Evolutionary conservation across 345 rosid genomes (phyloP), one percentile per base, ranked within the genome.

Genomic region (Dimocarpus longan): DNA sequence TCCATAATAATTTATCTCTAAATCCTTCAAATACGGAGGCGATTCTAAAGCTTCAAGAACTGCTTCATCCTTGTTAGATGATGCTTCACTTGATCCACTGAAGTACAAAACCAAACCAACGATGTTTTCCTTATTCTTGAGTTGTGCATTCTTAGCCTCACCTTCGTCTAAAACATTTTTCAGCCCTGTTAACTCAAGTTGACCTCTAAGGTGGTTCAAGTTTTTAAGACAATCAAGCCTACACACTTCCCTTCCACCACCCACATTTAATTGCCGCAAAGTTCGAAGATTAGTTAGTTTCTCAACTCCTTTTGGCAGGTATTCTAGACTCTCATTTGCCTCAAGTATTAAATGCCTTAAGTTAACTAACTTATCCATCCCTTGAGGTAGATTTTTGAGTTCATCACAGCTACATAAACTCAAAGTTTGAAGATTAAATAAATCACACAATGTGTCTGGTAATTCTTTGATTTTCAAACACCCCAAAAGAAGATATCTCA

Each of bases 391-490:
- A 6, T 19, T n/a, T 21, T 19, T 0, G 4, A 59, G 63, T 19
- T 1, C 2, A 9, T 0, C 0, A n/a, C 63, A 59, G 0, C 2
- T 0, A 5, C 9, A 0, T 5, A 18, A 1, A 59, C 5, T 0
- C 24, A 59, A 59, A 26, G 10, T 59, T 19, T 59, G 63, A 26
- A 59, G 12, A 8, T 59, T 19, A 59, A 18, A 59, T 1, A 59
- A 21, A 21, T 15, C 3, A 48, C 54, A 21, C 63, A 59, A 59
- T 59, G 21, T 59, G 7, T 59, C 26, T 0, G 54, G 18, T 59
- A 59, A 19, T n/a, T 59, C 11, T 18, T 0, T 1, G 0, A 18
- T 59, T 0, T 5, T 6, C 4, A 48, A 1, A 0, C 0, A 0
- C 0, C 8, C 19, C 10, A 59, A 2, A 3, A 5, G 5, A 21